These are phyloP conservation scores for Cyclospora cayetanensis DNA, from an alignment of 169 alveolate species.

Conservation along the genomic window DNA sequence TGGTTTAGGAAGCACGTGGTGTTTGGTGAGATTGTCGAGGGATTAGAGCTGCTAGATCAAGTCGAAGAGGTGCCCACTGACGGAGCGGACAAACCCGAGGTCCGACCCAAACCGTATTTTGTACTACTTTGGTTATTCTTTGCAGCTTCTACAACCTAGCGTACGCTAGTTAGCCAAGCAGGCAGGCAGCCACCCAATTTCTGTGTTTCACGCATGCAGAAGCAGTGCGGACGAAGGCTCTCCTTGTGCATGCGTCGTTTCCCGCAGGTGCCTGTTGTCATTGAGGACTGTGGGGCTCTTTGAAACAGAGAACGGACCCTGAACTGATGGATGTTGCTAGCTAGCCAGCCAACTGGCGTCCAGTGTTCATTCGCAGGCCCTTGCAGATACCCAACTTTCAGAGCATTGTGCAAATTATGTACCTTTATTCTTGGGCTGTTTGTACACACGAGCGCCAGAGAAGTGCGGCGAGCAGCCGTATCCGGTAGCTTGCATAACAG, in stretches of 20 bases:
- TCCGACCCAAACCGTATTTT: neutral
- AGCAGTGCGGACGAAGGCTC: no score
- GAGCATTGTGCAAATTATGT: no score
- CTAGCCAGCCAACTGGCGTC: neutral
- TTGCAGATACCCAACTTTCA: no score
- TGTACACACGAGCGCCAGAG: no score
- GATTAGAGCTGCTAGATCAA: conserved; percentile 65
- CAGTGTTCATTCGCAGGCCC: no score
- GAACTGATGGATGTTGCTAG: neutral
- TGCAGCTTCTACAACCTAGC: no score
- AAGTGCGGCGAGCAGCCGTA: no score
- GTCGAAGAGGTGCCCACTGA: conserved; percentile 76
- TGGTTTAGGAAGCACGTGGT: conserved; percentile 81
- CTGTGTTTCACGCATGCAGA: no score
- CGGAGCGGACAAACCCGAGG: conserved; percentile 70
- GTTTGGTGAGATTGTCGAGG: conserved; percentile 84
- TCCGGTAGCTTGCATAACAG: no score
- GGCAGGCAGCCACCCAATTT: neutral
- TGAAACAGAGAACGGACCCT: neutral
- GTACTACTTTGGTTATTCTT: no score
- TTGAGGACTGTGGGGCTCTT: conserved; percentile 14
- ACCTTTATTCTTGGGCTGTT: no score
- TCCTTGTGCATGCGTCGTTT: no score
- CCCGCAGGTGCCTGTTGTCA: conserved; percentile 20
- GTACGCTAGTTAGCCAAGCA: neutral